Conservation (phyloP, 1,284 basidiomycete genomes). For the Papiliotrema laurentii region DNA sequence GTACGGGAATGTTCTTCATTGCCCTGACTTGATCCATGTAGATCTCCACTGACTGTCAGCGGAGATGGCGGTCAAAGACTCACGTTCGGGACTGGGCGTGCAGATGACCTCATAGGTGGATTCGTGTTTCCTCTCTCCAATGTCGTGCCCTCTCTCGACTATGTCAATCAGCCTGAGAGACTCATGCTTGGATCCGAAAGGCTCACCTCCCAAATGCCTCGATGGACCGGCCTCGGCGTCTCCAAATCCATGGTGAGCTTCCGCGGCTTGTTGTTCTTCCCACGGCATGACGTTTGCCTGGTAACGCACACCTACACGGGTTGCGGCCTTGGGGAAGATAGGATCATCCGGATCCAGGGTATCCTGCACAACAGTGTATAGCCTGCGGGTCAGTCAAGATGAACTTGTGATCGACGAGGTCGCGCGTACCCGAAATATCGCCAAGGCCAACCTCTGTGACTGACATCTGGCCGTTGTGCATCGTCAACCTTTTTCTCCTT, state of each 20-base stretch:
- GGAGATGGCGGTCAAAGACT: no score
- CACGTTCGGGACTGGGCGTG: slow-evolving; percentile 34
- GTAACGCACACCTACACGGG: slow-evolving; percentile 79
- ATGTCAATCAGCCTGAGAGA: background rate
- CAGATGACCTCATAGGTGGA: slow-evolving; percentile 28
- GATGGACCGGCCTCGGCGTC: slow-evolving; percentile 23
- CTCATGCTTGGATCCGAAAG: no score
- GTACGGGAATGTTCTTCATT: slow-evolving; percentile 29
- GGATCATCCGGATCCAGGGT: slow-evolving; percentile 91
- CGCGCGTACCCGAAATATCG: slow-evolving; percentile 86
- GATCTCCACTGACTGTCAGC: slow-evolving; percentile 12
- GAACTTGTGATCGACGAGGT: no score
- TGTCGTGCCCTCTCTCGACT: slow-evolving; percentile 38
- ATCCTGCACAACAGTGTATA: slow-evolving; percentile 85
- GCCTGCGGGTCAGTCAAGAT: no score
- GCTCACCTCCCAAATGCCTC: slow-evolving; percentile 24
- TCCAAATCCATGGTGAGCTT: slow-evolving; percentile 13
- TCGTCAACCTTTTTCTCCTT: slow-evolving; percentile 59
- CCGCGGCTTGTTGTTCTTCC: slow-evolving; percentile 40
- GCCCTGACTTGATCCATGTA: slow-evolving; percentile 35
- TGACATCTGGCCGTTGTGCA: slow-evolving; percentile 71
- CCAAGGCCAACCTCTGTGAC: slow-evolving; percentile 71
- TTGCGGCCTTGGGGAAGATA: slow-evolving; percentile 86
- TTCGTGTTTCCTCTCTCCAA: slow-evolving; percentile 34
- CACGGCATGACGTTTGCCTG: slow-evolving; percentile 57